Conservation (phyloP, 2,329 filamentous ascomycete genomes). For the Tolypocladium pustulatum region DNA sequence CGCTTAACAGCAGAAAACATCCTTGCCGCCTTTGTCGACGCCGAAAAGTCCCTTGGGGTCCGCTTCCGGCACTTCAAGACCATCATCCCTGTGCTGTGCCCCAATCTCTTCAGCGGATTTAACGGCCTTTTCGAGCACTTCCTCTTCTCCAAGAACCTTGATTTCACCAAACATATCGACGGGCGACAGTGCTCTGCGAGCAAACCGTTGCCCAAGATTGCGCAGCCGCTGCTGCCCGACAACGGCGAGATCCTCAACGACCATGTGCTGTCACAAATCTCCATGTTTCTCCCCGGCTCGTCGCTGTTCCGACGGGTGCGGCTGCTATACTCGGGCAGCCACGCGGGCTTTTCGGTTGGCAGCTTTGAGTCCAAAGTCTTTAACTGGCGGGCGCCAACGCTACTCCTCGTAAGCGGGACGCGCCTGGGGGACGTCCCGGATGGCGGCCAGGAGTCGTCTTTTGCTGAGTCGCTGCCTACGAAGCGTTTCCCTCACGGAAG, state of each 20-base stretch:
- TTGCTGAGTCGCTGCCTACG: slow-evolving; percentile 52
- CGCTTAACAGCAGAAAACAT: slow-evolving; percentile 53
- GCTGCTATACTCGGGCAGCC: slow-evolving; percentile 58
- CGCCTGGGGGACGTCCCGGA: slow-evolving; percentile 39
- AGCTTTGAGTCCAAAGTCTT: slow-evolving; percentile 66
- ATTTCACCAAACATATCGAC: slow-evolving; percentile 45
- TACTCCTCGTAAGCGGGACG: slow-evolving; percentile 58
- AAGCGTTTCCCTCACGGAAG: slow-evolving; percentile 46
- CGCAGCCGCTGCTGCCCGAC: slow-evolving; percentile 39
- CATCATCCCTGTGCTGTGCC: slow-evolving; percentile 48
- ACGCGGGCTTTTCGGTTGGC: slow-evolving; percentile 67
- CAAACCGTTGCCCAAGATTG: slow-evolving; percentile 11
- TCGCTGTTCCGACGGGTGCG: slow-evolving; percentile 56
- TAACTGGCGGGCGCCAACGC: slow-evolving; percentile 66
- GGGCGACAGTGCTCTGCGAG: slow-evolving; percentile 4
- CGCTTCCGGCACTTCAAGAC: slow-evolving; percentile 50
- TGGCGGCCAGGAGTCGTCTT: slow-evolving; percentile 42
- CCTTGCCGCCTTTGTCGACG: slow-evolving; percentile 53
- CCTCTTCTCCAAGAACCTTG: slow-evolving; percentile 61
- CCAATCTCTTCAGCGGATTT: slow-evolving; percentile 58
- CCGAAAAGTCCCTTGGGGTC: slow-evolving; percentile 53
- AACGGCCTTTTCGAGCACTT: slow-evolving; percentile 65
- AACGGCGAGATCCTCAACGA: slow-evolving; percentile 52
- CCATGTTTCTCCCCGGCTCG: slow-evolving; percentile 58
- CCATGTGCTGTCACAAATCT: slow-evolving; percentile 58